phyloP scores from a whole-genome alignment of 306 rosid genomes.

The Ormosia semicastrata region DNA sequence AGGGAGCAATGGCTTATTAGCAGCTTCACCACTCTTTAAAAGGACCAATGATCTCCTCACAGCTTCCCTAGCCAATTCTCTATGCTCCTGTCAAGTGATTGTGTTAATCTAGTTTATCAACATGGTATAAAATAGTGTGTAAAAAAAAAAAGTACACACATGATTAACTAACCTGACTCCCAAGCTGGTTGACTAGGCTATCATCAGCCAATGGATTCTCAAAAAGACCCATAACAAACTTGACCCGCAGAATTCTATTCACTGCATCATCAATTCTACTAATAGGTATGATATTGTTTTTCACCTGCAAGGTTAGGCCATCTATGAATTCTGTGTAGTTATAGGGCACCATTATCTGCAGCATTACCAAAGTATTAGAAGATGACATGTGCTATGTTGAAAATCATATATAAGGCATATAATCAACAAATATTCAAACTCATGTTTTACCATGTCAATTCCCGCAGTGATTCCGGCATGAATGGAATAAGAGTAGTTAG shows the following conservation, averaged over 20 bases:
- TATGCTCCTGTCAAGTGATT: conserved; percentile 32
- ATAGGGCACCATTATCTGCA: conserved; percentile 38
- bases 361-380: background rate
- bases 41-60: conserved; percentile 41
- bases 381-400: background rate
- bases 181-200: conserved; percentile 27
- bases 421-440: background rate
- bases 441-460: conserved; percentile 36
- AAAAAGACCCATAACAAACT: conserved; percentile 41
- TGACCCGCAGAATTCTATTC: conserved; percentile 35
- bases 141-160: background rate
- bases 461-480: conserved; percentile 30
- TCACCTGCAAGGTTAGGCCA: conserved; percentile 27
- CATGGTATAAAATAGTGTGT: background rate
- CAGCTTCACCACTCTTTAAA: conserved; percentile 30
- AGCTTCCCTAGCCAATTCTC: conserved; percentile 42
- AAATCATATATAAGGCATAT: background rate
- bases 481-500: conserved; percentile 32
- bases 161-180: conserved; percentile 29
- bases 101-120: background rate
- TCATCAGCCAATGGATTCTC: conserved; percentile 38
- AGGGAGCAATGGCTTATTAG: conserved; percentile 33
- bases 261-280: conserved; percentile 40
- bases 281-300: conserved; percentile 28
- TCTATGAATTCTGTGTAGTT: conserved; percentile 34